These are phyloP conservation scores for Trypanosoma vivax DNA, from an alignment of 208 protist genomes.

Conservation along the genomic window DNA sequence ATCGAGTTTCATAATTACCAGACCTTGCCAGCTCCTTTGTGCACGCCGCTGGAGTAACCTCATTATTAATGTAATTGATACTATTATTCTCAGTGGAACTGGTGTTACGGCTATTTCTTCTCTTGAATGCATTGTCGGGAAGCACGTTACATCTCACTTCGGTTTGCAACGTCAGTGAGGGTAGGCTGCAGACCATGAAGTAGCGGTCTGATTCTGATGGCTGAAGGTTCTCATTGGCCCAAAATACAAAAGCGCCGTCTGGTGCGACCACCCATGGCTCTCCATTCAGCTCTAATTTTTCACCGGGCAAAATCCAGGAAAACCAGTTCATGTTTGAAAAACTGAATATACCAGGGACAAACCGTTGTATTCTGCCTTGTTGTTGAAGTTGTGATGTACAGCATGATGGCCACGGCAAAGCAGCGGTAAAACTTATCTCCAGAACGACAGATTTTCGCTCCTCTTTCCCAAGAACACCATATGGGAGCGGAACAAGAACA, in stretches of 20 bases:
- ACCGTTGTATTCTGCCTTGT: slow-evolving; percentile 34
- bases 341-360: slow-evolving; percentile 51
- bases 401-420: slow-evolving; percentile 60
- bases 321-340: slow-evolving; percentile 42
- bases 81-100: too few species aligned
- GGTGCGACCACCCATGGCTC: slow-evolving; percentile 33
- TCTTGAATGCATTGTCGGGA: slow-evolving; percentile 50
- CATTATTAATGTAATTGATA: too few species aligned
- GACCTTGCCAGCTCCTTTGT: too few species aligned
- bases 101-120: slow-evolving; percentile 23
- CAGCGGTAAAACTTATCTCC: slow-evolving; percentile 51
- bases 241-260: slow-evolving; percentile 77
- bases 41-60: neutral
- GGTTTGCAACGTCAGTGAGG: slow-evolving; percentile 34
- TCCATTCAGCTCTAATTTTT: slow-evolving; percentile 52
- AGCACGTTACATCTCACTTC: slow-evolving; percentile 36
- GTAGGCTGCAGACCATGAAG: slow-evolving; percentile 51
- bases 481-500: slow-evolving; percentile 61
- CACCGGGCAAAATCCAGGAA: slow-evolving; percentile 65
- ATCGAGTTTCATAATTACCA: too few species aligned
- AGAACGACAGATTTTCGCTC: slow-evolving; percentile 28
- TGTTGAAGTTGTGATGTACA: slow-evolving; percentile 58
- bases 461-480: slow-evolving; percentile 28
- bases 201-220: slow-evolving; percentile 71
- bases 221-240: slow-evolving; percentile 53